These are phyloP conservation scores for Macrolepiota dolichaula DNA, from an alignment of 768 basidiomycete species.

Conservation along the genomic window DNA sequence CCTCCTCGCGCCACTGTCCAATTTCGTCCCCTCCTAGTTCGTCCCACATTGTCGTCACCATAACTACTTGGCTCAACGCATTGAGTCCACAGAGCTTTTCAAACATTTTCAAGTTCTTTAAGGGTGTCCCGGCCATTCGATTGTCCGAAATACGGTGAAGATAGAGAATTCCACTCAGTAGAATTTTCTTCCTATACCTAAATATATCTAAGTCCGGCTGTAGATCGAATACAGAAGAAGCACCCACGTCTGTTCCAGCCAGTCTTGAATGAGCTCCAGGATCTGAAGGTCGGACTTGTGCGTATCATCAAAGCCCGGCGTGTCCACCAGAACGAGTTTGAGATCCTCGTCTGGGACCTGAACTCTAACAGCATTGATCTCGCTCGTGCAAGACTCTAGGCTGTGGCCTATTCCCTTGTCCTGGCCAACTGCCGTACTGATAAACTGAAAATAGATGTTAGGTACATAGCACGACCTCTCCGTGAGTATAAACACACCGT, in stretches of 20 bases:
- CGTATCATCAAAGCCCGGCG: constrained; percentile 27
- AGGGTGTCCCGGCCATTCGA: constrained; percentile 26
- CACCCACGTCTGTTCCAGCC: constrained; percentile 16
- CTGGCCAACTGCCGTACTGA: constrained; percentile 30
- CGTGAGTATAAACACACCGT: constrained; percentile 9
- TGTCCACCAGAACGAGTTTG: constrained; percentile 24
- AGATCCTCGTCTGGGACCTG: constrained; percentile 3
- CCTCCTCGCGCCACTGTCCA: constrained; percentile 11
- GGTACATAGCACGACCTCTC: not conserved
- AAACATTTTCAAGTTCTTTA: constrained; percentile 29
- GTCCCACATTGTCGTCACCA: constrained; percentile 28
- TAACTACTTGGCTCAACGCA: constrained; percentile 23
- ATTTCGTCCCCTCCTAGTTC: constrained; percentile 3
- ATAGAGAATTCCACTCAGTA: constrained; percentile 25
- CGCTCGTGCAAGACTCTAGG: constrained; percentile 31
- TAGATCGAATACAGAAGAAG: not conserved
- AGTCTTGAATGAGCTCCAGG: constrained; percentile 20
- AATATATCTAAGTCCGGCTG: not conserved
- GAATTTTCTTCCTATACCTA: constrained; percentile 13
- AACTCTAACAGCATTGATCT: constrained; percentile 17
- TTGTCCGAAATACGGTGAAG: constrained; percentile 20
- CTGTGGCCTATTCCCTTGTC: constrained; percentile 25
- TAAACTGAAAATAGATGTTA: constrained; percentile 22
- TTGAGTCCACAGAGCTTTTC: constrained; percentile 29
- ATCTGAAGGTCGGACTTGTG: constrained; percentile 19